A percentile compares a stretch with the other conserved stretches of the same genome.
These are phyloP conservation scores for Globisporangium orthogonon DNA, from an alignment of 352 stramenopile species.

Conservation along the genomic window DNA sequence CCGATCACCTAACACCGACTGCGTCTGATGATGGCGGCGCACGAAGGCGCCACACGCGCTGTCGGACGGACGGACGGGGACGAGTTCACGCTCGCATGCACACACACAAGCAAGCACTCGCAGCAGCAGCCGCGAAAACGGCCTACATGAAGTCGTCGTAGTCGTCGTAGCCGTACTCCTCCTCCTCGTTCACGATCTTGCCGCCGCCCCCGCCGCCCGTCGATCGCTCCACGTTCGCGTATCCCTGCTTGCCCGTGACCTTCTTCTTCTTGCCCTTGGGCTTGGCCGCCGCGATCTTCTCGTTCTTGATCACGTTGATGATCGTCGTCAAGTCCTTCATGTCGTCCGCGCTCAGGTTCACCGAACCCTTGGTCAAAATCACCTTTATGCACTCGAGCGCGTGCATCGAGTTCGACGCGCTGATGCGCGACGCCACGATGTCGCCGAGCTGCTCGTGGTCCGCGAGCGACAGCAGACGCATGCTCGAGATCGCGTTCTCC, in stretches of 20 bases:
- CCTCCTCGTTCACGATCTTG: conserved; percentile 26
- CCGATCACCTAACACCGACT: too few relatives aligned
- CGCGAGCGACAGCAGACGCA: conserved; percentile 65
- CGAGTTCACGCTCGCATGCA: too few relatives aligned
- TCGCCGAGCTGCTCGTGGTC: conserved; percentile 73
- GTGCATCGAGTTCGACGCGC: conserved; percentile 65
- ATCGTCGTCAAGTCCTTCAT: conserved; percentile 87
- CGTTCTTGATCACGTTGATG: conserved; percentile 86
- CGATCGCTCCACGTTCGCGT: conserved; percentile 70
- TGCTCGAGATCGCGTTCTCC: conserved; percentile 37
- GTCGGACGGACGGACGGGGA: too few relatives aligned
- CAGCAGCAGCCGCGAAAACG: not conserved
- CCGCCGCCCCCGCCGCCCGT: conserved; percentile 29
- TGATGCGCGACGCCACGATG: conserved; percentile 46
- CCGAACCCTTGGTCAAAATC: conserved; percentile 67
- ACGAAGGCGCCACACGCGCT: too few relatives aligned
- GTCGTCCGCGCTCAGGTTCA: conserved; percentile 75
- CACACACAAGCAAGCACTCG: too few relatives aligned
- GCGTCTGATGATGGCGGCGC: too few relatives aligned
- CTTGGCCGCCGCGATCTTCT: conserved; percentile 79
- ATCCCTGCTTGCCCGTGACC: conserved; percentile 66
- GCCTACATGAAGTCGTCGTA: conserved; percentile 86
- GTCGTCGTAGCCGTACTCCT: conserved; percentile 72
- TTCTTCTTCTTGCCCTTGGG: conserved; percentile 87
- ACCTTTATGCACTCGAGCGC: conserved; percentile 78